These are phyloP conservation scores for Pisolithus albus DNA, from an alignment of 768 basidiomycete species.

Conservation along the genomic window DNA sequence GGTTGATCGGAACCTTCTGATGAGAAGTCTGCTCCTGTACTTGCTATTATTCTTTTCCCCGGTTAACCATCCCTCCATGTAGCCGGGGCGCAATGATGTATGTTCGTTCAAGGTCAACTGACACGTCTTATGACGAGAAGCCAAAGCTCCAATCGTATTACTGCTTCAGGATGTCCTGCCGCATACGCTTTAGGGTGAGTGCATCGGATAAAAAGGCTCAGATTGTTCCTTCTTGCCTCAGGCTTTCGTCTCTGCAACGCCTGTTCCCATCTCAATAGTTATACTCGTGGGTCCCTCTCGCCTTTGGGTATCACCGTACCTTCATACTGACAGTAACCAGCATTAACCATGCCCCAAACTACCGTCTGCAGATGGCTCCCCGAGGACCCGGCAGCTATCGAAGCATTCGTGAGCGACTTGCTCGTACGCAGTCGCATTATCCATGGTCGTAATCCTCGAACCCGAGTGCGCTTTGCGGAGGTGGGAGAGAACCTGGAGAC, in stretches of 20 bases:
- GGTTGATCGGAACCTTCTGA: too few relatives aligned
- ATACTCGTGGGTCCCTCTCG: neutral
- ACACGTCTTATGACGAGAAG: too few relatives aligned
- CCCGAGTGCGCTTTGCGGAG: neutral
- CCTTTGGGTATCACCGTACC: neutral
- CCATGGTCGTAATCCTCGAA: neutral
- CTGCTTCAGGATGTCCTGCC: too few relatives aligned
- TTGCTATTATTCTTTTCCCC: too few relatives aligned
- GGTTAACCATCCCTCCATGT: too few relatives aligned
- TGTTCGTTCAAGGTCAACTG: too few relatives aligned
- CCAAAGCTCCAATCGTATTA: too few relatives aligned
- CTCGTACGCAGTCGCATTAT: neutral
- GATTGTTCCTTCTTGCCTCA: neutral
- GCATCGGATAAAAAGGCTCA: neutral
- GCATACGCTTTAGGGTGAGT: too few relatives aligned
- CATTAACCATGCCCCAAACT: neutral
- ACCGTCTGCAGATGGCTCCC: slow-evolving; percentile 14
- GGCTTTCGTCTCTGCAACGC: neutral
- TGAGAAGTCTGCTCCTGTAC: too few relatives aligned
- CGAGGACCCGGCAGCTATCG: slow-evolving; percentile 7
- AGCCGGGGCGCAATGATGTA: neutral
- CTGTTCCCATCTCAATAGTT: neutral
- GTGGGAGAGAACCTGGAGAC: neutral
- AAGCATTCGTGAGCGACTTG: slow-evolving; percentile 9
- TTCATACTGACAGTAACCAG: neutral